Percentiles rank a stretch among this genome's conserved stretches.
These are phyloP conservation scores for Russula sp. DNA, from an alignment of 768 basidiomycete genomes.

Conservation along the genomic window DNA sequence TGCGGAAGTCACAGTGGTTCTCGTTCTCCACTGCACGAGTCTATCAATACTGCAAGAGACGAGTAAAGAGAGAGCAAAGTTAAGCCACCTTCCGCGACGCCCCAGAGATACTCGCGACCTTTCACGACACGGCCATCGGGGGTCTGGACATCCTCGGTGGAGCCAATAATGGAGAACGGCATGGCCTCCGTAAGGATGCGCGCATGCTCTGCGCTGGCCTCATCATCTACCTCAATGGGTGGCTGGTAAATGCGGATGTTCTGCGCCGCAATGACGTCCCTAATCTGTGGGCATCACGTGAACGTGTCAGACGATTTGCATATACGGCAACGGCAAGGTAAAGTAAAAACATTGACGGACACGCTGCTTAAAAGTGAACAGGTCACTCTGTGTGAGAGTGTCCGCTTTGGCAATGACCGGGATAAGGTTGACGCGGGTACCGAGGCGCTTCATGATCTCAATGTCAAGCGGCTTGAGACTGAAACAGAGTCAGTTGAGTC, in stretches of 20 bases:
- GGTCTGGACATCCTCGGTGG: slow-evolving; percentile 89
- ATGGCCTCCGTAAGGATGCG: slow-evolving; percentile 83
- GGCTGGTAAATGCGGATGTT: slow-evolving; percentile 94
- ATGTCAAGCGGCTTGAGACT: slow-evolving; percentile 97
- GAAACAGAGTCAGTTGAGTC: slow-evolving; percentile 5
- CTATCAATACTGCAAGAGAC: background rate
- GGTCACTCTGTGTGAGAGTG: slow-evolving; percentile 90
- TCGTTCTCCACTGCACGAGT: slow-evolving; percentile 82
- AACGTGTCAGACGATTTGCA: slow-evolving; percentile 1
- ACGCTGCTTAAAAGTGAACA: slow-evolving; percentile 86
- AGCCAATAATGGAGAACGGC: slow-evolving; percentile 98
- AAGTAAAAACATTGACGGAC: slow-evolving; percentile 38
- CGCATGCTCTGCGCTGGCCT: slow-evolving; percentile 81
- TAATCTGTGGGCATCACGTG: slow-evolving; percentile 44
- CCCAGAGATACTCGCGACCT: slow-evolving; percentile 98
- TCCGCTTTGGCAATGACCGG: slow-evolving; percentile 98
- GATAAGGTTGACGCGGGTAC: slow-evolving; percentile 95
- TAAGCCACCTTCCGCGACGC: slow-evolving; percentile 89
- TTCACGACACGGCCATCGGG: slow-evolving; percentile 89
- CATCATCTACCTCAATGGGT: slow-evolving; percentile 83
- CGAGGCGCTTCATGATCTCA: slow-evolving; percentile 99
- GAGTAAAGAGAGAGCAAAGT: background rate
- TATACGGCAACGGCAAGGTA: slow-evolving; percentile 20
- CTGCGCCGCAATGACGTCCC: slow-evolving; percentile 85
- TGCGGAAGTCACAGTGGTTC: slow-evolving; percentile 98